Evolutionary conservation across 225 moss, liverwort and hornwort species (phyloP).

Genomic region (Bryoerythrophyllum caledonicum): DNA sequence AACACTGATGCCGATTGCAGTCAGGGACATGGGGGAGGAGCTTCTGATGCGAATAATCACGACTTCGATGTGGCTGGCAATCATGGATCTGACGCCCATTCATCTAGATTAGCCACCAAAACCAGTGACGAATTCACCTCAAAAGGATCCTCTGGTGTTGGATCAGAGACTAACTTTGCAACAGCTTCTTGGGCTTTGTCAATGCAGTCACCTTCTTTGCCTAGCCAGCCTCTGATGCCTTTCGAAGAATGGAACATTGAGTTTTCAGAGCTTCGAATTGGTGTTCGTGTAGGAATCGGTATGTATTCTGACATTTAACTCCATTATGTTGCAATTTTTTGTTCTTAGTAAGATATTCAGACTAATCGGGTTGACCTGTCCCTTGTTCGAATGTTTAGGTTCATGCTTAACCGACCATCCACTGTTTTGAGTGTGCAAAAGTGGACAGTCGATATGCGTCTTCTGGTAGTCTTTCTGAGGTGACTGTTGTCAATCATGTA

Average conservation of each 20-base stretch:
- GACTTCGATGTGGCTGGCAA: conserved; percentile 30
- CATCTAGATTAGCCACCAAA: conserved; percentile 30
- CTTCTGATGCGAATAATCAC: conserved; percentile 35
- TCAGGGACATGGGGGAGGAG: conserved; percentile 36
- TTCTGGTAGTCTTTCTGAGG: conserved; percentile 27
- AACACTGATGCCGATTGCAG: conserved; percentile 30
- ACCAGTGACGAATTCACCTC: conserved; percentile 35
- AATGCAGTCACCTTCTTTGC: conserved; percentile 76
- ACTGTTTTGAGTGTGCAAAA: not conserved
- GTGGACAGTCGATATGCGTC: not conserved
- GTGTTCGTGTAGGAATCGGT: conserved; percentile 98
- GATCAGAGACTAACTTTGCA: conserved; percentile 35
- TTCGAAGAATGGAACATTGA: conserved; percentile 96
- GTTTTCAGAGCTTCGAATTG: conserved; percentile 89
- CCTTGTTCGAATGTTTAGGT: not conserved
- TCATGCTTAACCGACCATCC: not conserved
- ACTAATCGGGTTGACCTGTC: not conserved
- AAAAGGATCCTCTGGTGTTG: conserved; percentile 40
- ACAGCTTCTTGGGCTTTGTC: conserved; percentile 49
- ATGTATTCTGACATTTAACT: conserved; percentile 21
- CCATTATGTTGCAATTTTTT: conserved; percentile 10
- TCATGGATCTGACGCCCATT: conserved; percentile 36
- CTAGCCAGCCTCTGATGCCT: conserved; percentile 86
- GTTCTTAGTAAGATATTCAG: not conserved
- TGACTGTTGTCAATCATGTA: conserved; percentile 31